phyloP scores from a whole-genome alignment of 306 rosid species.

The barrel medic (Medicago truncatula) region MtrunA17r5.0-ANR NC_053046.1:27041001-27041500 shows the following conservation, averaged over 20 bases:
- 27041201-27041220: conserved; percentile 91
- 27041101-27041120: conserved; percentile 2
- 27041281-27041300: conserved; percentile 77
- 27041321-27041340: conserved; percentile 79
- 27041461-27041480: conserved; percentile 19
- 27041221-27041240: conserved; percentile 89
- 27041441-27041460: conserved; percentile 49
- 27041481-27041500: not conserved
- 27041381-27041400: conserved; percentile 87
- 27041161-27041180: conserved; percentile 90
- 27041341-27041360: conserved; percentile 86
- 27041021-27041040: conserved; percentile 96
- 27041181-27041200: conserved; percentile 66
- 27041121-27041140: conserved; percentile 15
- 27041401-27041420: conserved; percentile 82
- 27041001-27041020: conserved; percentile 78
- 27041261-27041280: conserved; percentile 73
- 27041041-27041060: conserved; percentile 31
- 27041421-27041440: conserved; percentile 71
- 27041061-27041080: conserved; percentile 8
- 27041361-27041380: conserved; percentile 93
- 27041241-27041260: conserved; percentile 95
- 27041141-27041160: conserved; percentile 78
- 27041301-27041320: conserved; percentile 77
- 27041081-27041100: conserved; percentile 8